A percentile compares a stretch with the other conserved stretches of the same genome.
Evolutionary conservation across 2,329 filamentous ascomycete genomes (phyloP).

Genomic region (Hypoxylon sp.): DNA sequence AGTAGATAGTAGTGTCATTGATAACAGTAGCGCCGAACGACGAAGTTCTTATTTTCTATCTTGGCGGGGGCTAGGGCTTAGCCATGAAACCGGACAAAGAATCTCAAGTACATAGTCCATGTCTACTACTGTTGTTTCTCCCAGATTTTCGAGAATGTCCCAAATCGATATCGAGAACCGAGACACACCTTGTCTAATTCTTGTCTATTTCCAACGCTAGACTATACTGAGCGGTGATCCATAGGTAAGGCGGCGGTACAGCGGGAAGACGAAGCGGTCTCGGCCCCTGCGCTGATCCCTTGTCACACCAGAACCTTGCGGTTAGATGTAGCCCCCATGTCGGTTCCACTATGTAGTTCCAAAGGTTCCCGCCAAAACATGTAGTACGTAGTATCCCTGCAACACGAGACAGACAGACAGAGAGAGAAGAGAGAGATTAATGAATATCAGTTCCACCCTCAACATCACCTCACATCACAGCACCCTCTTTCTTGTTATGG

Average conservation of each 20-base stretch:
- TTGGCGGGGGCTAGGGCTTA: slow-evolving; percentile 10
- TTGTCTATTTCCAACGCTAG: slow-evolving; percentile 19
- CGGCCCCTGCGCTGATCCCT: slow-evolving; percentile 37
- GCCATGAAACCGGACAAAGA: slow-evolving; percentile 23
- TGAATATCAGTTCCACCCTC: slow-evolving; percentile 13
- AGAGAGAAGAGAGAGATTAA: slow-evolving; percentile 9
- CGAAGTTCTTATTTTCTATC: slow-evolving; percentile 29
- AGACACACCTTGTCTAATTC: slow-evolving; percentile 16
- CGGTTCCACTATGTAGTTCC: slow-evolving; percentile 1
- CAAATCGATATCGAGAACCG: slow-evolving; percentile 17
- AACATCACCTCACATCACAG: slow-evolving; percentile 2
- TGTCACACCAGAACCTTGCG: slow-evolving; percentile 11
- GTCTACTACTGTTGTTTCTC: slow-evolving; percentile 10
- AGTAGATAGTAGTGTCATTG: slow-evolving; percentile 31
- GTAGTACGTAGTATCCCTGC: background rate
- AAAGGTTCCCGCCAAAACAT: background rate
- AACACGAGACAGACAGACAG: background rate
- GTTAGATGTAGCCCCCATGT: slow-evolving; percentile 12
- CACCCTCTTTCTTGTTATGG: slow-evolving; percentile 1
- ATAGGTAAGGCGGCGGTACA: background rate
- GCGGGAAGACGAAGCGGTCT: slow-evolving; percentile 27
- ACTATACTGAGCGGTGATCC: slow-evolving; percentile 3
- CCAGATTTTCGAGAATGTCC: slow-evolving; percentile 22
- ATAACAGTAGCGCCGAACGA: slow-evolving; percentile 25
- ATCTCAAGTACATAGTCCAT: background rate